These are phyloP conservation scores for Helminthosporium solani DNA, from an alignment of 2,329 filamentous ascomycete species.

Conservation along the genomic window DNA sequence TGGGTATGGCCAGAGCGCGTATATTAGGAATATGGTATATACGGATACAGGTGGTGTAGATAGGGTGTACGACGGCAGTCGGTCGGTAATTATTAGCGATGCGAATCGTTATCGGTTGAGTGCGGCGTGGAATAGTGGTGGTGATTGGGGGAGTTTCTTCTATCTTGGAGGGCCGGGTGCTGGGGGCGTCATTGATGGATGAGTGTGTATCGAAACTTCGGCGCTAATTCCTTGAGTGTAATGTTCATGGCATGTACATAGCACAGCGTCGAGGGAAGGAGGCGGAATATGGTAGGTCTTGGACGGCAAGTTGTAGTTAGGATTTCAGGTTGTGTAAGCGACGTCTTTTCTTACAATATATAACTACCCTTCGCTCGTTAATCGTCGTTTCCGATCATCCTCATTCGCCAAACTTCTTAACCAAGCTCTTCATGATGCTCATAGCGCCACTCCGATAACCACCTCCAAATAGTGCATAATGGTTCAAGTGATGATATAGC, in stretches of 20 bases:
- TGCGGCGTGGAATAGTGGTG: slow-evolving; percentile 4
- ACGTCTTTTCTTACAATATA: too few relatives aligned
- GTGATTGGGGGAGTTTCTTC: slow-evolving; percentile 12
- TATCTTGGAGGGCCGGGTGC: slow-evolving; percentile 18
- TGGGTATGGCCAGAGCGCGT: slow-evolving; percentile 11
- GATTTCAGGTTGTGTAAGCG: too few relatives aligned
- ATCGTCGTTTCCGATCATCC: too few relatives aligned
- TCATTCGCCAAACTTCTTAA: slow-evolving; percentile 64
- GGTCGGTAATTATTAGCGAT: slow-evolving; percentile 12
- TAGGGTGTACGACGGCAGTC: slow-evolving; percentile 14
- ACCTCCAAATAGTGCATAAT: slow-evolving; percentile 80
- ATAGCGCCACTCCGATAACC: slow-evolving; percentile 75
- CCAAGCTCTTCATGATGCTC: slow-evolving; percentile 73
- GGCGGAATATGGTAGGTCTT: too few relatives aligned
- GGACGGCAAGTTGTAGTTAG: too few relatives aligned
- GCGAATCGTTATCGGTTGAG: slow-evolving; percentile 13
- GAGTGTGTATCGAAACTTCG: too few relatives aligned
- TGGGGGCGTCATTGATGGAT: slow-evolving; percentile 8
- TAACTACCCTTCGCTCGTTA: too few relatives aligned
- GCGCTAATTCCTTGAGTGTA: too few relatives aligned
- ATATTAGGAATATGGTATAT: slow-evolving; percentile 17
- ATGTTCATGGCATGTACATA: too few relatives aligned
- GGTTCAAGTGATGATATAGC: slow-evolving; percentile 88
- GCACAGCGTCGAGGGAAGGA: too few relatives aligned
- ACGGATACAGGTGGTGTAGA: slow-evolving; percentile 7